Base-by-base conservation (phyloP, 2,329 filamentous ascomycete genomes). In the Apiospora saccharicola region DNA sequence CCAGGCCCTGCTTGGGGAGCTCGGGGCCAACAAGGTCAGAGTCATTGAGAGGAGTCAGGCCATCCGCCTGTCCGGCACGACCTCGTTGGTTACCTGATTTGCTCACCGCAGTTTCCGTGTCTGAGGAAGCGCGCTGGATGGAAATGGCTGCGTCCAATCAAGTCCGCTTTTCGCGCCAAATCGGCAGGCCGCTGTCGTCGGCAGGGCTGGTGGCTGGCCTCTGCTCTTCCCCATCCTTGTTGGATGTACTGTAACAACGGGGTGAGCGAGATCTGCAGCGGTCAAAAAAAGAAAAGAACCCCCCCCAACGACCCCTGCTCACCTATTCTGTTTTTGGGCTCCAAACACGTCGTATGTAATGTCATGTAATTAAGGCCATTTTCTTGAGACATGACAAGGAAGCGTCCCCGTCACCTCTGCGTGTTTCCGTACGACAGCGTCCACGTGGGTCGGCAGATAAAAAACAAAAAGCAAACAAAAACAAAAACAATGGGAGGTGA, bases 91-190 rank as follows among this genome's bases (percentile, higher is more conserved):
- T 41, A 37, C 57, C 57, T 37, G 30, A 24, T 64, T 64, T n/a
- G 34, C 57, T 64, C 57, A 64, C 57, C 57, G 57, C 57, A 64
- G 57, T 64, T 64, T 64, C 30, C 10, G 16, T 64, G 57, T 64
- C 57, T 64, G 57, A 64, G 57, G 57, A 64, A 64, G 57, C 57
- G 57, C 57, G 34, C 57, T n/a, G 30, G 12, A 22, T 13, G 34
- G 34, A 14, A 41, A 6, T 6, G 30, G 19, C 3, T 12, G 10
- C 4, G 16, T 37, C 53, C 53, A 61, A 61, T 61, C 53, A 61
- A 22, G 53, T 22, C 26, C 53, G 26, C 14, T 61, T 34, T 61
- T 34, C 16, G 14, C 53, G 16, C 41, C 30, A 64, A 41, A 41
- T 30, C 26, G 26, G 26, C 26, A 30, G 26, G 26, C 26, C 26